These are phyloP conservation scores for Ogataea parapolymorpha DNA, from an alignment of 805 yeast genomes.

Conservation along the genomic window DNA sequence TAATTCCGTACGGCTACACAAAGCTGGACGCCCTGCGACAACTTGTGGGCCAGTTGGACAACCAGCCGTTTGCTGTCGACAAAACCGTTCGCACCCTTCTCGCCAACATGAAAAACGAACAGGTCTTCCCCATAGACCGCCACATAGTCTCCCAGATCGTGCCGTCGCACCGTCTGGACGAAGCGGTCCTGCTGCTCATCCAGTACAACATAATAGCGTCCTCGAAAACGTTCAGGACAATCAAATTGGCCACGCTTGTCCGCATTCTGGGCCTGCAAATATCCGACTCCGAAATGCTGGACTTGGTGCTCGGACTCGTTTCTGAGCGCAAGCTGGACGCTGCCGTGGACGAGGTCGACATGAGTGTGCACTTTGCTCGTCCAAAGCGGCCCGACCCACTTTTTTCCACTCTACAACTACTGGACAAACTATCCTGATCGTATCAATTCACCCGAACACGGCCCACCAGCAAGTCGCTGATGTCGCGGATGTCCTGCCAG, in stretches of 20 bases:
- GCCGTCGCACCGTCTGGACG: not conserved
- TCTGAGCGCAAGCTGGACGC: constrained; percentile 24
- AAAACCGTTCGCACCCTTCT: not conserved
- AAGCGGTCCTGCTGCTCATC: constrained; percentile 11
- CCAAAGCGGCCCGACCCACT: not conserved
- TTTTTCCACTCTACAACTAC: not conserved
- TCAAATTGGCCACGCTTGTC: constrained; percentile 16
- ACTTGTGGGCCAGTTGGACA: not conserved
- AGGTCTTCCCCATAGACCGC: constrained; percentile 1
- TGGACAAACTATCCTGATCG: constrained; percentile 2
- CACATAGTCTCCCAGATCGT: not conserved
- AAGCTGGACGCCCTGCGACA: constrained; percentile 10
- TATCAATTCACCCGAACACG: constrained; percentile 39
- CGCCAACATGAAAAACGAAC: not conserved
- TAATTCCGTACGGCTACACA: constrained; percentile 15
- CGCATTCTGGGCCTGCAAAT: constrained; percentile 11
- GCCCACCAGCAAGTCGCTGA: constrained; percentile 83
- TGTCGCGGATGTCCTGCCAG: constrained; percentile 73
- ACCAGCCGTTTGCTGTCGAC: not conserved
- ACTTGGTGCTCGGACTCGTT: constrained; percentile 18
- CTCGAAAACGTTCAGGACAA: constrained; percentile 20
- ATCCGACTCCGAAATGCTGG: constrained; percentile 12
- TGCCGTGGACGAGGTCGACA: constrained; percentile 23
- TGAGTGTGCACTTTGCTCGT: constrained; percentile 16
- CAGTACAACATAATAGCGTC: constrained; percentile 23